Evolutionary conservation across 371 early-diverging fungal genomes (phyloP), one percentile per base, ranked within the genome.

Genomic region (Mucor circinelloides): DNA sequence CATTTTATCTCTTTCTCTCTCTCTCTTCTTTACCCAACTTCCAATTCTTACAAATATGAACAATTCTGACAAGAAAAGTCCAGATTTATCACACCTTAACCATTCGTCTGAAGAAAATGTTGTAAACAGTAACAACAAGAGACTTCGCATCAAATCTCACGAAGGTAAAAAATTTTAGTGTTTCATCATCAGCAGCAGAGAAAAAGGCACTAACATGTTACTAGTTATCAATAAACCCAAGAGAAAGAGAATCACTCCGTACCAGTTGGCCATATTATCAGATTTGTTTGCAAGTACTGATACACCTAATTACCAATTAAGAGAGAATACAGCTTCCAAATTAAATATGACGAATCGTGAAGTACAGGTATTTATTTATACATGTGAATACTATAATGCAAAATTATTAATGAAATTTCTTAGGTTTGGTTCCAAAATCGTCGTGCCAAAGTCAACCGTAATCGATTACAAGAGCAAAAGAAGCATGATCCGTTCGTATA

Each of bases 331-430:
- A 31, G 93, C 94, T 6, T 84, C 85, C 61, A 87, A 93, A 74
- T 82, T 98, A 36, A 86, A 87, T 65, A 97, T 98, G 97, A 94
- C 95, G 50, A 93, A 92, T 67, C 87, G 98, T 61, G 93, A 93
- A 75, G 93, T 99, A 32, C 97, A 99, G 89, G 89, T 87, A 83
- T 64, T 17, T 23, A 36, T 38, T 31, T 21, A 48, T 32, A 54
- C 58, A 54, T 63, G 36, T 44, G 31, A 42, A 31, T 30, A 36
- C 32, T 8, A 13, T 31, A 34, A 68, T 40, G 34, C 61, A 38
- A 30, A 38, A 40, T 44, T 27, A 66, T 17, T 52, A 60, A 60
- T 15, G 40, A 54, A 38, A 7, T 32, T 40, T 58, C 23, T 21
- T 7, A 72, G 73, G 69, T 72, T 42, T 72, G 73, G 73, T 72